Percentiles rank a stretch among this genome's conserved stretches.
Conservation (phyloP, 768 basidiomycete genomes). For the Termitomyces sp. region DNA sequence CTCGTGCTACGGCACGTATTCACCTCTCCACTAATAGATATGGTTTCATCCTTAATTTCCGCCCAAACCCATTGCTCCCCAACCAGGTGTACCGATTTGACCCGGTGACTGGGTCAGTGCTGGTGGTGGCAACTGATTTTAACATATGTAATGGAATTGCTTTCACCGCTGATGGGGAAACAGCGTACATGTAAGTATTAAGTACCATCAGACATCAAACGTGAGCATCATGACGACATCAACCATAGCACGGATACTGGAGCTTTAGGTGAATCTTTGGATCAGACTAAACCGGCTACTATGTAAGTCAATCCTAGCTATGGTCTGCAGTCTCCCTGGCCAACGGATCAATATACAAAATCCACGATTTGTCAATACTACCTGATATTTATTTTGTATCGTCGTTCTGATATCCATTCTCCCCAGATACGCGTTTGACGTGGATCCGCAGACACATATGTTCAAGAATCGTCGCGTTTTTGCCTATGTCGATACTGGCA, state of each 20-base stretch:
- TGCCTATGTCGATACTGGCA: conserved; percentile 63
- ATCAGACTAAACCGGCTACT: conserved; percentile 60
- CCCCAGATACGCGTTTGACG: conserved; percentile 64
- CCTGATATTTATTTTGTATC: neutral
- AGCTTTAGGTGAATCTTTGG: conserved; percentile 39
- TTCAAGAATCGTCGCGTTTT: conserved; percentile 64
- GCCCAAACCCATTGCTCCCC: conserved; percentile 61
- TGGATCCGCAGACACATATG: conserved; percentile 48
- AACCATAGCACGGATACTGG: conserved; percentile 49
- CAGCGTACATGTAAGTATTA: conserved; percentile 54
- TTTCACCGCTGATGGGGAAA: conserved; percentile 60
- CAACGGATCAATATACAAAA: neutral
- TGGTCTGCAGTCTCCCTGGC: neutral
- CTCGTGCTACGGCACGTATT: neutral
- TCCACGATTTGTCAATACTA: neutral
- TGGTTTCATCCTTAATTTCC: conserved; percentile 62
- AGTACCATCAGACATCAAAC: neutral
- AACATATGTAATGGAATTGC: conserved; percentile 72
- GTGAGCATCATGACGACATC: neutral
- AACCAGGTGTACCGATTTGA: conserved; percentile 79
- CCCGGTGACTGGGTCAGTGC: conserved; percentile 57
- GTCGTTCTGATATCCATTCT: neutral
- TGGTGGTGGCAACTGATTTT: conserved; percentile 74
- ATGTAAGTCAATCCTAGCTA: conserved; percentile 47
- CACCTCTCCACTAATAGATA: conserved; percentile 37